Evolutionary conservation across 164 flowering plant species (phyloP).

Genomic region (Magnolia sinica): DNA sequence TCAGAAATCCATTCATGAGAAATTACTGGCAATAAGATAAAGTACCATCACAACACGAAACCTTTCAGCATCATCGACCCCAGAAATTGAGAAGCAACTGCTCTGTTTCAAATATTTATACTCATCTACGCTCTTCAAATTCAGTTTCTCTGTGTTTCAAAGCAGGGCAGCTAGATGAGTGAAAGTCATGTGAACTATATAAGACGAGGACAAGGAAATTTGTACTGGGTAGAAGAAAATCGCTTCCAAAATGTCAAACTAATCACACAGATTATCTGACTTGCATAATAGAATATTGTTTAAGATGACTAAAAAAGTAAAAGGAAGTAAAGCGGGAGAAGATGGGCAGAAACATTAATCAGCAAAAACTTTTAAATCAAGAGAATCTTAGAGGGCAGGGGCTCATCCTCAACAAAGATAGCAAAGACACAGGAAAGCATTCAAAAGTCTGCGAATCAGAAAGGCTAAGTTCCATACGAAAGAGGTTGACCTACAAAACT

Average conservation of each 20-base stretch:
- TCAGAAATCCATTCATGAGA: background rate
- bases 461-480: too few species aligned
- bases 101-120: conserved; percentile 90
- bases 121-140: conserved; percentile 61
- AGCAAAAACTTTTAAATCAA: too few species aligned
- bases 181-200: background rate
- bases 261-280: background rate
- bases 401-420: too few species aligned
- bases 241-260: background rate
- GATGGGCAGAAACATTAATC: too few species aligned
- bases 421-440: too few species aligned
- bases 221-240: background rate
- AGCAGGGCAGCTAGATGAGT: background rate
- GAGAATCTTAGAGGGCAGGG: too few species aligned
- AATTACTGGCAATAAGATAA: background rate
- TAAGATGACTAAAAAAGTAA: background rate
- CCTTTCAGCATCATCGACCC: conserved; percentile 88
- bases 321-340: too few species aligned
- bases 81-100: conserved; percentile 63
- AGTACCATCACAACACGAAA: conserved; percentile 70
- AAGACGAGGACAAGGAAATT: background rate
- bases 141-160: conserved; percentile 63
- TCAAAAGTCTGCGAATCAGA: too few species aligned
- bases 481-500: too few species aligned
- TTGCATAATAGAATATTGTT: background rate